Evolutionary conservation across 148 eudicot species (phyloP), one percentile per base, ranked within the genome.

Genomic region (Rhododendron molle): DNA sequence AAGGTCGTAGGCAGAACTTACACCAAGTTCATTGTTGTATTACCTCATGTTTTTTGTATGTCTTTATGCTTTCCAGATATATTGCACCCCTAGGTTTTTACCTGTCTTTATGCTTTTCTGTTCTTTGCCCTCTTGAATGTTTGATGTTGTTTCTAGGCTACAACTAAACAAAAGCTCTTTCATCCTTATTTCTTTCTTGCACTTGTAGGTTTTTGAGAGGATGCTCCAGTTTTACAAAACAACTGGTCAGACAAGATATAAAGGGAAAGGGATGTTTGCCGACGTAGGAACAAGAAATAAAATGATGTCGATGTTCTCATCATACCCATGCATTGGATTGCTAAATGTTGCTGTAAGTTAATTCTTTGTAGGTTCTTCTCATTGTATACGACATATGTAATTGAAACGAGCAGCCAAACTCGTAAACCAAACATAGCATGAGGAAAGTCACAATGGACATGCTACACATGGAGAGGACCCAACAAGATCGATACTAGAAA

Each of bases 341-440:
- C 91, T 95, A 72, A 89, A 94, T 90, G 93, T 96, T 83, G 98
- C 98, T 89, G 99, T 97, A 89, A 93, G 99, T 95, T 76, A 43
- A 73, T 88, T 77, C 2, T 52, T 34, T 62, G 21, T 13, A 52
- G 65, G 15, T 76, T 81, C 49, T 69, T 81, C 49, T 69, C 52
- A 13, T 52, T 20, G 40, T 40, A n/a, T 26, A 72, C 23, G 7
- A 23, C 30, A 18, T 44, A 20, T 54, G 82, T 50, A 72, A 73
- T 30, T 62, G 69, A 58, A 20, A 58, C 26, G 65, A 58, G n/a
- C 65, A 58, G 23, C 65, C n/a, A 20, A 58, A 58, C n/a, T 58
- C 23, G n/a, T 58, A 58, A 54, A 58, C n/a, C 0, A 0, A 58
- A 58, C 65, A 58, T 20, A 58, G 65, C 23, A 58, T 58, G 65